A percentile compares a stretch with the other conserved stretches of the same genome.
Conservation (phyloP, 352 stramenopile species). For the Phytopythium aichiense region DNA sequence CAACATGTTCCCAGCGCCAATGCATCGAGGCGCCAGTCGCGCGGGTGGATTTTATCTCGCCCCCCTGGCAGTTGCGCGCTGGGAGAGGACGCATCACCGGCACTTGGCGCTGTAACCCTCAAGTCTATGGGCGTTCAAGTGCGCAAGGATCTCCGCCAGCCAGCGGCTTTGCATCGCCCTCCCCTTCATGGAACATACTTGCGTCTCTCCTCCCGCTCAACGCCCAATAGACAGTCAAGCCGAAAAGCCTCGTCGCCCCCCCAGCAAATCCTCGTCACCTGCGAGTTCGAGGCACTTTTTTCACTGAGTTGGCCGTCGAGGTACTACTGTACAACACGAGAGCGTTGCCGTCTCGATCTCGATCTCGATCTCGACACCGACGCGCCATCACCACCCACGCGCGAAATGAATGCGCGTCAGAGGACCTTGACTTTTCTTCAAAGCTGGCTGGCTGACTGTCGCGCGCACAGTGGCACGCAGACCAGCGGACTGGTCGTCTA, state of each 20-base stretch:
- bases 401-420: neutral
- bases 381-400: neutral
- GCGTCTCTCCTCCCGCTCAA: no score
- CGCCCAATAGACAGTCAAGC: neutral
- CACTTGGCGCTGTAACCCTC: neutral
- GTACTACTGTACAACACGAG: neutral
- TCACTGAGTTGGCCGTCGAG: neutral
- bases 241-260: neutral
- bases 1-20: neutral
- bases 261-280: neutral
- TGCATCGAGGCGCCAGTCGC: neutral
- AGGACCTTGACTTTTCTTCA: neutral
- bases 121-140: neutral
- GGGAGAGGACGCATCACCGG: neutral
- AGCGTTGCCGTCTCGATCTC: no score
- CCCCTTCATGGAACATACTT: neutral
- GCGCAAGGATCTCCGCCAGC: neutral
- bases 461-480: no score
- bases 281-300: neutral
- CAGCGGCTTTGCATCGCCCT: neutral
- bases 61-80: neutral
- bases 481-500: no score
- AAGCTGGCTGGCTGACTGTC: no score
- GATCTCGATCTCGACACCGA: no score
- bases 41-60: constrained; percentile 1